A percentile compares a stretch with the other conserved stretches of the same genome.
phyloP scores from a whole-genome alignment of 495 filamentous ascomycete species.

The Trypethelium eluteriae region DNA sequence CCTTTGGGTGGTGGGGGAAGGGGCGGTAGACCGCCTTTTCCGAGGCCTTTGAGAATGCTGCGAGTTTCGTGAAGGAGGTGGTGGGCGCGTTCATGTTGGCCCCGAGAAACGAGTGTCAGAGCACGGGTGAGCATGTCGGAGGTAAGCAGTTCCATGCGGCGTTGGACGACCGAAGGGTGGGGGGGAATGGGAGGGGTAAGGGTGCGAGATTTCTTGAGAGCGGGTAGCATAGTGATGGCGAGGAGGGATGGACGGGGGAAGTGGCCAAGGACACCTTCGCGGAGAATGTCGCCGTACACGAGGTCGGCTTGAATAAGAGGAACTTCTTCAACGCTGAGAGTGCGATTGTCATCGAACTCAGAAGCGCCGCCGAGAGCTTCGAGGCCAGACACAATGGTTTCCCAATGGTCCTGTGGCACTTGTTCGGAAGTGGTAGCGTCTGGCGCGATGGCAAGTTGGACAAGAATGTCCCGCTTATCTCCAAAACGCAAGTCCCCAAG shows the following conservation, averaged over 20 bases:
- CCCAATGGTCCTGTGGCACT: conserved; percentile 90
- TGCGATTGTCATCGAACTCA: conserved; percentile 78
- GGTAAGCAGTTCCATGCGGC: conserved; percentile 94
- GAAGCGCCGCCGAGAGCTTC: conserved; percentile 89
- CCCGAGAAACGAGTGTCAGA: conserved; percentile 80
- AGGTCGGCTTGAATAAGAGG: conserved; percentile 94
- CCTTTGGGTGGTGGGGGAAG: conserved; percentile 58
- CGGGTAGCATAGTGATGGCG: conserved; percentile 97
- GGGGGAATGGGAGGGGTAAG: conserved; percentile 82
- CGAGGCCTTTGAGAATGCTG: conserved; percentile 89
- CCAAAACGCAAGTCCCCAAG: conserved; percentile 92
- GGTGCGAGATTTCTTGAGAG: conserved; percentile 54
- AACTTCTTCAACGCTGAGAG: conserved; percentile 85
- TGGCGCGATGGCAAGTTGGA: conserved; percentile 87
- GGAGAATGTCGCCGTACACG: conserved; percentile 85
- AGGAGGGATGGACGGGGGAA: conserved; percentile 82
- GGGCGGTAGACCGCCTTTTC: conserved; percentile 92
- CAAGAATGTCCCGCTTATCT: conserved; percentile 94
- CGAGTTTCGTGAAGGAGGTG: conserved; percentile 88
- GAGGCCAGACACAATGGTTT: conserved; percentile 88
- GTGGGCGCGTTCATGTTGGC: conserved; percentile 87
- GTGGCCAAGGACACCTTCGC: conserved; percentile 82
- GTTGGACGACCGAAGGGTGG: conserved; percentile 90
- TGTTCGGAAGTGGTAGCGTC: conserved; percentile 81
- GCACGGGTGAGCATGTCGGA: conserved; percentile 97